Conservation (phyloP, 1,139 yeast species). For the Geotrichum fermentans region DNA sequence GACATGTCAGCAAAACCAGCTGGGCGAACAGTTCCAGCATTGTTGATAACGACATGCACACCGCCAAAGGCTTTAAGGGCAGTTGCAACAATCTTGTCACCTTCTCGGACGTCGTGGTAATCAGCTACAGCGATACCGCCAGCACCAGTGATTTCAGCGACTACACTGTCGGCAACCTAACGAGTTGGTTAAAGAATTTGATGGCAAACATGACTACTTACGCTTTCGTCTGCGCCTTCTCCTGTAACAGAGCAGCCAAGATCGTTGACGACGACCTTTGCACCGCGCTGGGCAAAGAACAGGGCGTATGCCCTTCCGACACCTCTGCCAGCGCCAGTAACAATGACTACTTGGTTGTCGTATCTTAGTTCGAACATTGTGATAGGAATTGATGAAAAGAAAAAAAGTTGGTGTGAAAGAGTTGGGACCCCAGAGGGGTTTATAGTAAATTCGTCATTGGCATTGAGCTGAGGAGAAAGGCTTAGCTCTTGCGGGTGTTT, state of each 20-base stretch:
- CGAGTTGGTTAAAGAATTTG: not conserved
- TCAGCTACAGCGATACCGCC: constrained; percentile 93
- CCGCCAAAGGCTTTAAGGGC: constrained; percentile 86
- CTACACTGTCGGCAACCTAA: constrained; percentile 83
- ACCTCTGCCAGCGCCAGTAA: constrained; percentile 98
- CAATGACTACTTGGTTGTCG: constrained; percentile 78
- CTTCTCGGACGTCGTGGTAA: constrained; percentile 84
- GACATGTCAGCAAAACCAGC: constrained; percentile 69
- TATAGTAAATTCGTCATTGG: no score
- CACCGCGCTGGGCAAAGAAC: constrained; percentile 85
- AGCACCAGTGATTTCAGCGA: constrained; percentile 64
- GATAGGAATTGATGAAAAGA: no score
- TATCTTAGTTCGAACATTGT: constrained; percentile 43
- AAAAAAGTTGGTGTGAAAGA: no score
- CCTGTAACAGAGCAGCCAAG: constrained; percentile 82
- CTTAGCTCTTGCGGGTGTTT: no score
- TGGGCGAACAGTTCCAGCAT: constrained; percentile 86
- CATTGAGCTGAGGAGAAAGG: no score
- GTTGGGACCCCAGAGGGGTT: no score
- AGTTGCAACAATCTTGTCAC: constrained; percentile 78
- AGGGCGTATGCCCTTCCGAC: constrained; percentile 85
- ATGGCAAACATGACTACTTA: not conserved
- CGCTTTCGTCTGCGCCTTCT: constrained; percentile 35
- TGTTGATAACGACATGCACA: constrained; percentile 83
- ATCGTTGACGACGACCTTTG: constrained; percentile 90